These are phyloP conservation scores for Talaromyces sp. DNA, from an alignment of 2,329 filamentous ascomycete genomes.

Conservation along the genomic window DNA sequence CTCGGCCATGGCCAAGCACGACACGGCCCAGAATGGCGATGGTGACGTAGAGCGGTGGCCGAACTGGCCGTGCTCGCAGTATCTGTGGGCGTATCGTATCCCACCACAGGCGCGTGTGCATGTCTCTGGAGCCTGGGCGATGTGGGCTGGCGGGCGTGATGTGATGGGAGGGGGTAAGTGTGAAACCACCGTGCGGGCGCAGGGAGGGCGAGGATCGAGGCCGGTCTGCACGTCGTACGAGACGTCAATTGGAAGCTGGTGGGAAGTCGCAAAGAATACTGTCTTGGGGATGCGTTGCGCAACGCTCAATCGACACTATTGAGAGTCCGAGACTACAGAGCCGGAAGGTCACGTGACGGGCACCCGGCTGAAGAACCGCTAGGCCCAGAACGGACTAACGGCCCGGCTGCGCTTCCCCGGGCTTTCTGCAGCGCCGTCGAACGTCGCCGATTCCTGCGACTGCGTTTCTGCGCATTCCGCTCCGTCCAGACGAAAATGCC, in stretches of 20 bases:
- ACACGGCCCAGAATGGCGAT: neutral
- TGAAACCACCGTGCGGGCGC: neutral
- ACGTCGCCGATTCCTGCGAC: neutral
- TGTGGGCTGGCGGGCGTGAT: neutral
- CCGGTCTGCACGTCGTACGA: neutral
- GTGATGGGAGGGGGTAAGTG: neutral
- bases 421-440: neutral
- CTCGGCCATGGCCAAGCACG: neutral
- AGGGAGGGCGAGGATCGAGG: neutral
- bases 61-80: neutral
- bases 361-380: neutral
- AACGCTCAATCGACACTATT: too few species aligned
- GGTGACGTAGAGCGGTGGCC: neutral
- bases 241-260: neutral
- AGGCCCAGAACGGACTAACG: neutral
- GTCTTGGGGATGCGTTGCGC: too few species aligned
- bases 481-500: neutral
- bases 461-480: neutral
- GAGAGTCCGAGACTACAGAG: too few species aligned
- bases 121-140: neutral
- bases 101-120: neutral
- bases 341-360: neutral
- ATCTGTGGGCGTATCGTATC: neutral
- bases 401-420: neutral
- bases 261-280: too few species aligned